These are phyloP conservation scores for Sporothrix protearum DNA, from an alignment of 2,329 filamentous ascomycete species.

Conservation along the genomic window DNA sequence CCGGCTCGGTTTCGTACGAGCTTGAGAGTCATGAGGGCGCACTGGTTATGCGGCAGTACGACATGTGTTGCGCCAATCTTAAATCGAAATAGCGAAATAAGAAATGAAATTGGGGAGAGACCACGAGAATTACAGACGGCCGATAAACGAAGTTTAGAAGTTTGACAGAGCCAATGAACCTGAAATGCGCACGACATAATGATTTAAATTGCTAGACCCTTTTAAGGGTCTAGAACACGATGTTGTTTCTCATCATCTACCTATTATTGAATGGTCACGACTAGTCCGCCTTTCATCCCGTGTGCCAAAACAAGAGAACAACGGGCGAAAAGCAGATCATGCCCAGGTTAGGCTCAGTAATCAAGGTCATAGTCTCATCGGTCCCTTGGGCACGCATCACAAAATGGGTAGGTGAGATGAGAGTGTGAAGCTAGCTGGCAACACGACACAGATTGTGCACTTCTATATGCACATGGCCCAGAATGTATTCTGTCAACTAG, in stretches of 20 bases:
- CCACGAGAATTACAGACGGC: neutral
- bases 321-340: neutral
- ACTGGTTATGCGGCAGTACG: neutral
- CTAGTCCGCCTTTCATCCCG: neutral
- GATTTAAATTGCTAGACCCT: neutral
- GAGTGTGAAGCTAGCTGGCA: neutral
- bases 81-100: neutral
- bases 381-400: neutral
- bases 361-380: neutral
- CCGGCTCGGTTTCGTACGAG: neutral
- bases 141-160: neutral
- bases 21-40: neutral
- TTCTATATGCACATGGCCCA: neutral
- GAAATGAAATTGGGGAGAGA: too few relatives aligned
- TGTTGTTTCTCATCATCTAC: neutral
- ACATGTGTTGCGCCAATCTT: neutral
- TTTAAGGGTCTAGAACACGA: neutral
- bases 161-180: neutral
- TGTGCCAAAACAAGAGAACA: neutral
- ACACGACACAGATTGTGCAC: neutral
- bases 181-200: neutral
- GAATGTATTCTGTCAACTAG: neutral
- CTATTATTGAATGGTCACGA: too few relatives aligned
- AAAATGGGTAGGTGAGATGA: neutral
- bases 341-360: slow-evolving; percentile 8